Base-by-base conservation (phyloP, 2,329 filamentous ascomycete genomes). In the Ascochyta koolunga region DNA sequence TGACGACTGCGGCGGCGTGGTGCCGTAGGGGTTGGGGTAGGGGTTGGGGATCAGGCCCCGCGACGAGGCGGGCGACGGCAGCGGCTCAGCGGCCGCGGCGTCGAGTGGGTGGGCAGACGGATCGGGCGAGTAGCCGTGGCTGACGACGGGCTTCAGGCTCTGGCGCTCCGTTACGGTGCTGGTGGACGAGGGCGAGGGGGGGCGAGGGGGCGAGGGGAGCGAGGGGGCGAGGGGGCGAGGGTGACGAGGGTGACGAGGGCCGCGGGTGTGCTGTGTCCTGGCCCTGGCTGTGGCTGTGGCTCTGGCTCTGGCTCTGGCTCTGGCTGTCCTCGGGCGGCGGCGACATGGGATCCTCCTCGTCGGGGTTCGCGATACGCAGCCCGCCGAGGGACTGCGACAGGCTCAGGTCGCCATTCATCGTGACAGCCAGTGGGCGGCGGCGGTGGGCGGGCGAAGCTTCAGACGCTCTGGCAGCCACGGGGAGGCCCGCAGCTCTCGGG, bases 291-390 rank as follows among this genome's bases (percentile, higher is more conserved):
- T 9, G 8, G 25, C 8, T 27, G 8, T 9, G 25, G 25, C 8
- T 11, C 25, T 27, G 1, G 3, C 27, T 29, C 27, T 29, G 27
- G 27, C 9, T 10, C 27, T 4, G 38, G 35, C 24, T 38, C 37
- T 43, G 50, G 45, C 43, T 37, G 18, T 22, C 40, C 16, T 39
- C 32, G 8, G 3, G 33, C n/a, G 29, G 52, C 37, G 69, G 66
- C 47, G 70, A 62, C 9, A 61, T 54, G 43, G 54, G 58, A 57
- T 80, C 79, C 57, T 85, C 83, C 78, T 95, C 87, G 79, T 97
- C 93, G 50, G 93, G 93, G 76, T 98, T 99, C 68, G 95, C 93
- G 76, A 99, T 98, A 75, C 93, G 91, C 77, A 99, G 82, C 69
- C 93, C 93, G 71, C 95, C 95, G 70, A 98, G 84, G 71, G 91